phyloP scores from a whole-genome alignment of 768 basidiomycete species.

The Lyophyllum semitale region DNA sequence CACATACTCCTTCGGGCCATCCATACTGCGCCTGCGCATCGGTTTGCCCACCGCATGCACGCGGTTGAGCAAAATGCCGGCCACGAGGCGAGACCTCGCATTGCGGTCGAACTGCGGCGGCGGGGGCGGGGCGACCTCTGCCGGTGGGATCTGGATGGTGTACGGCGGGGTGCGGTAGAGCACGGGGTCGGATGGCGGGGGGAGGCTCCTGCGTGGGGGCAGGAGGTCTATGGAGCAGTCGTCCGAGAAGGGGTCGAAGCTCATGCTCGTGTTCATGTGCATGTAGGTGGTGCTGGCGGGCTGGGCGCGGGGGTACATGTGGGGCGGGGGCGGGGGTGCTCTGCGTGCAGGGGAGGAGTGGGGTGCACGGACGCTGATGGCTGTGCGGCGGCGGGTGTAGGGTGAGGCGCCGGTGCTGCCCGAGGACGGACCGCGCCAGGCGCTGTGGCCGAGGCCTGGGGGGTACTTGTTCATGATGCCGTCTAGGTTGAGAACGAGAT shows the following conservation, averaged over 20 bases:
- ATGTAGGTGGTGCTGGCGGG: conserved; percentile 12
- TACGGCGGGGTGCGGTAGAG: conserved; percentile 11
- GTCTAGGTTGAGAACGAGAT: conserved; percentile 19
- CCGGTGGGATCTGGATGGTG: conserved; percentile 4
- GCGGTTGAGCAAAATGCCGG: conserved; percentile 57
- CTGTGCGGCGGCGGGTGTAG: conserved; percentile 13
- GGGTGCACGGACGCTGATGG: conserved; percentile 1
- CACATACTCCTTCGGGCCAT: conserved; percentile 42
- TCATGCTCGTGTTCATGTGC: no score
- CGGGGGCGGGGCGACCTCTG: not conserved
- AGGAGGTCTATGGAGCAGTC: conserved; percentile 7
- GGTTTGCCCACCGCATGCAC: conserved; percentile 55
- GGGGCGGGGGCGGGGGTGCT: conserved; percentile 6
- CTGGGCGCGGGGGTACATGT: conserved; percentile 5
- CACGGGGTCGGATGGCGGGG: not conserved
- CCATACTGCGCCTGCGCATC: conserved; percentile 41
- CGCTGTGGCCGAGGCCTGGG: conserved; percentile 14
- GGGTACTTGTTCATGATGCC: conserved; percentile 25
- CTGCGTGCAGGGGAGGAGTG: conserved; percentile 4
- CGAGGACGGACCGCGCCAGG: conserved; percentile 6
- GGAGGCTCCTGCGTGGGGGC: not conserved
- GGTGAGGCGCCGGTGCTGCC: conserved; percentile 2
- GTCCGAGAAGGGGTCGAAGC: conserved; percentile 25
- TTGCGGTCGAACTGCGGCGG: conserved; percentile 14
- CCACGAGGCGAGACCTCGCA: conserved; percentile 52